A percentile compares a stretch with the other conserved stretches of the same genome.
Evolutionary conservation across 2,329 filamentous ascomycete species (phyloP).

Genomic region (Massarina eburnea): DNA sequence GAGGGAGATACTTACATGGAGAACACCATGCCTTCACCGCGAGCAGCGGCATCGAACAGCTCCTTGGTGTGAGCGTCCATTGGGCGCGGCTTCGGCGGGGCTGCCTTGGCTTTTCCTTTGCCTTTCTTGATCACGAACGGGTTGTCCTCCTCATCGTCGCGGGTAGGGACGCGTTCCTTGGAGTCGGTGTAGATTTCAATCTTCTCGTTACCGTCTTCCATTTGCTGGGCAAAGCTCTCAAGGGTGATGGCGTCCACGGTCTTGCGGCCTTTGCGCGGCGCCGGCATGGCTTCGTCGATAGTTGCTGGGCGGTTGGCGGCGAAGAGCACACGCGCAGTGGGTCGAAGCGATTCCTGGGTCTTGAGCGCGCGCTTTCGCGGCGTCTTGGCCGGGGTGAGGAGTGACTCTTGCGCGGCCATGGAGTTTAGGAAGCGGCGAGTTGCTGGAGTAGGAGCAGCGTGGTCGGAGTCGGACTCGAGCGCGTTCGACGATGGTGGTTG

Average conservation of each 20-base stretch:
- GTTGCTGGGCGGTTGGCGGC: slow-evolving; percentile 64
- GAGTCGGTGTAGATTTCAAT: slow-evolving; percentile 79
- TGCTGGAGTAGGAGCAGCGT: slow-evolving; percentile 26
- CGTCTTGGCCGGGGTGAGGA: slow-evolving; percentile 79
- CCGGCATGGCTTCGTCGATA: slow-evolving; percentile 60
- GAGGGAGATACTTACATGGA: slow-evolving; percentile 67
- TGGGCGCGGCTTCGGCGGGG: slow-evolving; percentile 53
- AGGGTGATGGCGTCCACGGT: slow-evolving; percentile 52
- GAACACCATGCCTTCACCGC: slow-evolving; percentile 73
- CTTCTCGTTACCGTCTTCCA: slow-evolving; percentile 56
- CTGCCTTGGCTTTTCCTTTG: slow-evolving; percentile 49
- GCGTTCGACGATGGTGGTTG: slow-evolving; percentile 1
- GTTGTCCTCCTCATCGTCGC: slow-evolving; percentile 68
- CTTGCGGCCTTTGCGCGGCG: slow-evolving; percentile 60
- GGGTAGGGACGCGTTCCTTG: slow-evolving; percentile 70
- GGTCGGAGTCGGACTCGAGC: slow-evolving; percentile 36
- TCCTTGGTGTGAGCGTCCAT: slow-evolving; percentile 60
- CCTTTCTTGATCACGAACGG: slow-evolving; percentile 65
- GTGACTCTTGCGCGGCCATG: slow-evolving; percentile 54
- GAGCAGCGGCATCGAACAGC: slow-evolving; percentile 64
- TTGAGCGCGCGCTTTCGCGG: slow-evolving; percentile 61
- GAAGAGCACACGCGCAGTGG: slow-evolving; percentile 58
- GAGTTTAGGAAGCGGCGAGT: slow-evolving; percentile 24
- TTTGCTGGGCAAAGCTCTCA: slow-evolving; percentile 49
- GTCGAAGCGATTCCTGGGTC: slow-evolving; percentile 45